These are phyloP conservation scores for Yarrowia sp. DNA, from an alignment of 805 yeast species.

Conservation along the genomic window DNA sequence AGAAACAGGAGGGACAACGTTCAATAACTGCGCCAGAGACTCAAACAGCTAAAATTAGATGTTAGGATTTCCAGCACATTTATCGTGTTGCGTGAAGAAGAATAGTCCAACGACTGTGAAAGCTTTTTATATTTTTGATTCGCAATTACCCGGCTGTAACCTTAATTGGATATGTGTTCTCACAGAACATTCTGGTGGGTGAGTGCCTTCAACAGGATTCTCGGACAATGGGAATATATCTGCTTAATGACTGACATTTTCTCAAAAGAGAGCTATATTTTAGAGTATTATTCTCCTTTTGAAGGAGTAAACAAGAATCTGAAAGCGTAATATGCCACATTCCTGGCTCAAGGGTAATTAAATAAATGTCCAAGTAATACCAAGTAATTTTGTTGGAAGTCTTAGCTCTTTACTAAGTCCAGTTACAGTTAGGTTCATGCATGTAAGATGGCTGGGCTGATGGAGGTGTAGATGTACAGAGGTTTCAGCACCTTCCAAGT, in stretches of 20 bases:
- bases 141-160: slow-evolving; percentile 12
- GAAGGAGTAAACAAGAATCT: neutral
- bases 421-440: slow-evolving; percentile 10
- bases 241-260: too few relatives aligned
- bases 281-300: neutral
- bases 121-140: neutral
- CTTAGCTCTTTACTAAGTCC: neutral
- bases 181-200: neutral
- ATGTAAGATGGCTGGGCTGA: slow-evolving; percentile 9
- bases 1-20: slow-evolving; percentile 48
- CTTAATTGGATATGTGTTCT: neutral
- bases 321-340: slow-evolving; percentile 14
- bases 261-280: too few relatives aligned
- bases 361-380: neutral
- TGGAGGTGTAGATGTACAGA: neutral
- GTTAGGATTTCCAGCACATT: slow-evolving; percentile 9
- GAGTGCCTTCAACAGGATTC: too few relatives aligned
- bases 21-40: slow-evolving; percentile 16
- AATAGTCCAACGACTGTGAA: neutral
- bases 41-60: neutral
- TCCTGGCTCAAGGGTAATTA: neutral
- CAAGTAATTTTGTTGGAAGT: neutral
- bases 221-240: too few relatives aligned
- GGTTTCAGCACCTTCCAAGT: slow-evolving; percentile 11
- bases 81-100: slow-evolving; percentile 8